phyloP scores from a whole-genome alignment of 1,139 yeast genomes.

The Saccharomyces hybrid region DNA sequence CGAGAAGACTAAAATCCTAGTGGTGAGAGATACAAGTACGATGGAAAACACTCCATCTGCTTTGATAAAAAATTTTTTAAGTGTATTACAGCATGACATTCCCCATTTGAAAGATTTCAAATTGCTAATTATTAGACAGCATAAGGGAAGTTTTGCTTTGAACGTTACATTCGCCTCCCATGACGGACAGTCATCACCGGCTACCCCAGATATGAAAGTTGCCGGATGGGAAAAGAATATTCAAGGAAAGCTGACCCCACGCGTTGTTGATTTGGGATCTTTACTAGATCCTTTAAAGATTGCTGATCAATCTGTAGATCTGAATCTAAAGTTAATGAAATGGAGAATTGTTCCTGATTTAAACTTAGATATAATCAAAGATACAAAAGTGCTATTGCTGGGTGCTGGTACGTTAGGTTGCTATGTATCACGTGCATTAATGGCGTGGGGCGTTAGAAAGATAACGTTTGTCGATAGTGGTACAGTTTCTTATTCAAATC shows the following conservation, averaged over 20 bases:
- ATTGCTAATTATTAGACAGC: conserved; percentile 35
- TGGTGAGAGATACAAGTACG: conserved; percentile 57
- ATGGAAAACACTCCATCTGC: conserved; percentile 46
- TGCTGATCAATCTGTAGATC: conserved; percentile 86
- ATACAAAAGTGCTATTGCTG: conserved; percentile 58
- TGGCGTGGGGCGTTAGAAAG: conserved; percentile 90
- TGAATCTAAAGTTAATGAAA: conserved; percentile 86
- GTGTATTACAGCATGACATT: conserved; percentile 39
- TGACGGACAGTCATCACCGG: conserved; percentile 1
- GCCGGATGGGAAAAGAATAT: conserved; percentile 89
- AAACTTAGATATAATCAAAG: conserved; percentile 55
- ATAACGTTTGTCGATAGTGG: conserved; percentile 91
- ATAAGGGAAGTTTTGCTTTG: conserved; percentile 26
- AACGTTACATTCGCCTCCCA: conserved; percentile 9
- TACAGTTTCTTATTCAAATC: conserved; percentile 80
- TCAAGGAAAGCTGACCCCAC: conserved; percentile 69
- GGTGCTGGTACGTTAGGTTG: conserved; percentile 99
- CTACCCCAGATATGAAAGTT: conserved; percentile 32
- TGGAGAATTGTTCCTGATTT: conserved; percentile 90
- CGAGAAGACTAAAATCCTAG: conserved; percentile 31
- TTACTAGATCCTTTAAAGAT: conserved; percentile 72
- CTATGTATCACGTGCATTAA: conserved; percentile 72
- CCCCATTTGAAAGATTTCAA: conserved; percentile 36
- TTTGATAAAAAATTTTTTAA: conserved; percentile 58
- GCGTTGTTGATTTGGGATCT: conserved; percentile 71